Conservation (phyloP, 139 green algal genomes). For the Edaphochlamys debaryana region DNA sequence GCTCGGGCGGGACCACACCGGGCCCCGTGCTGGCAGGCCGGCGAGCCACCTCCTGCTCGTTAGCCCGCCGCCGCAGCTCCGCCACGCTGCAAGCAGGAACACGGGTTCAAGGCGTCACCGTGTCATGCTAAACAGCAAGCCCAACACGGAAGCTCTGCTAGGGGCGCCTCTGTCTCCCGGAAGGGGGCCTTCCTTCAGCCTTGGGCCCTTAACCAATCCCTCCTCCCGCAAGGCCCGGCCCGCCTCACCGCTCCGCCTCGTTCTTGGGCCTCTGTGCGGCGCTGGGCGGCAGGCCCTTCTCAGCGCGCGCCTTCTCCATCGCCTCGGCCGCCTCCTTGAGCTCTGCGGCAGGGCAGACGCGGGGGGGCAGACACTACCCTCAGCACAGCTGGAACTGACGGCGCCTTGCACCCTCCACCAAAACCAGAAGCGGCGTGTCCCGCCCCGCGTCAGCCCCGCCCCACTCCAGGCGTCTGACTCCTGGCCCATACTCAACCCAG, state of each 20-base stretch:
- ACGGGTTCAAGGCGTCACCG: too few species aligned
- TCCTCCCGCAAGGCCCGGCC: too few species aligned
- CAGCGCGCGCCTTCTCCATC: constrained; percentile 1
- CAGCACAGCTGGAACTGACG: too few species aligned
- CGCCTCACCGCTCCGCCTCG: constrained; percentile 20
- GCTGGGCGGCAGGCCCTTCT: background rate
- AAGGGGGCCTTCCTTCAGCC: too few species aligned
- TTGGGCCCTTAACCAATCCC: too few species aligned
- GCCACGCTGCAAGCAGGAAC: background rate
- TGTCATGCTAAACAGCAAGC: too few species aligned
- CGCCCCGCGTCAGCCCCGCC: too few species aligned
- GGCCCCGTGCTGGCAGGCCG: constrained; percentile 3
- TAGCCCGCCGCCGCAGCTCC: constrained; percentile 11
- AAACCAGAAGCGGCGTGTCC: too few species aligned
- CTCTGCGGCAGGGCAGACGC: background rate
- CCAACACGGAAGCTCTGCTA: background rate
- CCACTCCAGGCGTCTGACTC: too few species aligned
- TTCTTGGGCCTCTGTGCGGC: background rate
- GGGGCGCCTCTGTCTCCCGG: background rate
- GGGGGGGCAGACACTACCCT: too few species aligned
- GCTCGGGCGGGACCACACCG: constrained; percentile 27
- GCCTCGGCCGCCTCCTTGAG: constrained; percentile 15
- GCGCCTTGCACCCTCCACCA: too few species aligned
- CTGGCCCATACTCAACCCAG: too few species aligned
- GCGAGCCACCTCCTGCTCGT: background rate